Conservation (phyloP, 768 basidiomycete genomes). For the Podaxis sp. region DNA sequence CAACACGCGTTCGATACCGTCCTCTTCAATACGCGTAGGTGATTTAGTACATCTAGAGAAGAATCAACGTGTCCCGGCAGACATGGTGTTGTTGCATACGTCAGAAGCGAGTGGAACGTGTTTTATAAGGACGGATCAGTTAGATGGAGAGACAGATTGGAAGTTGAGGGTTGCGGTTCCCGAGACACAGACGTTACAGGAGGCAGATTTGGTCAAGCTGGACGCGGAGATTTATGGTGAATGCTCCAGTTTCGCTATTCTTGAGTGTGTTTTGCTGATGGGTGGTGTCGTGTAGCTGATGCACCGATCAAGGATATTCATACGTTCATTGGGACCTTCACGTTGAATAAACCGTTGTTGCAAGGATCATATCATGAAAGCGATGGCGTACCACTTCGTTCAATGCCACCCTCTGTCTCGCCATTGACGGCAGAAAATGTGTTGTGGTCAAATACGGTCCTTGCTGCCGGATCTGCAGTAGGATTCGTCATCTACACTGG, state of each 20-base stretch:
- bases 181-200: constrained; percentile 69
- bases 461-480: constrained; percentile 90
- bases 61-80: constrained; percentile 95
- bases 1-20: constrained; percentile 75
- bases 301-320: constrained; percentile 97
- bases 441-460: constrained; percentile 95
- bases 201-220: constrained; percentile 51
- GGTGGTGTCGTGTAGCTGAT: constrained; percentile 58
- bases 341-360: constrained; percentile 49
- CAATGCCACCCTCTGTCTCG: constrained; percentile 54
- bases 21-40: constrained; percentile 84
- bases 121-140: constrained; percentile 95
- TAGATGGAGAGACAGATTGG: constrained; percentile 99
- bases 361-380: constrained; percentile 20
- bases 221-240: constrained; percentile 89
- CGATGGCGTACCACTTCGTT: constrained; percentile 33
- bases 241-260: constrained; percentile 15
- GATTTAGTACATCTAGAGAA: constrained; percentile 91
- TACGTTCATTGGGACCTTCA: constrained; percentile 90
- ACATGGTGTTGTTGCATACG: constrained; percentile 85
- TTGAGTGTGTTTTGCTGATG: neutral
- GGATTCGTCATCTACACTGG: constrained; percentile 96
- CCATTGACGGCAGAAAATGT: constrained; percentile 95
- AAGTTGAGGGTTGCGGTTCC: constrained; percentile 89
- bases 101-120: constrained; percentile 89